These are phyloP conservation scores for Leavenworthia alabamica DNA, from an alignment of 345 rosid species.

Conservation along the genomic window DNA sequence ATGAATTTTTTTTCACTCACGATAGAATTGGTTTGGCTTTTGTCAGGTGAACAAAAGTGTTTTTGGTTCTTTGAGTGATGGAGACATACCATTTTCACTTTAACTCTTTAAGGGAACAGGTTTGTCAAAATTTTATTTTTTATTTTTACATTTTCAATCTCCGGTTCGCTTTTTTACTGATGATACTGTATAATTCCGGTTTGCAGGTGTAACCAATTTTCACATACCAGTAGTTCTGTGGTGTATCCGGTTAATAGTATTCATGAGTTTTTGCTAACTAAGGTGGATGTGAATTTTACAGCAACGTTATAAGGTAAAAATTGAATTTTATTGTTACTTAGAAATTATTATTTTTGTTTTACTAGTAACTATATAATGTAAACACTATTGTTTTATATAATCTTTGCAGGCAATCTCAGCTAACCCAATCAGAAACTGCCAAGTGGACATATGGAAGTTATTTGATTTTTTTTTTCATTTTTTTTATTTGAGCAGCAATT, in stretches of 20 bases:
- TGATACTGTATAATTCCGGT: slow-evolving; percentile 21
- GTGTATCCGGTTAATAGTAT: slow-evolving; percentile 22
- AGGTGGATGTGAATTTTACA: slow-evolving; percentile 21
- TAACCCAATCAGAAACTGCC: slow-evolving; percentile 36
- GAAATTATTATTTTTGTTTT: background rate
- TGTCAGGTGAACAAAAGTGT: slow-evolving; percentile 28
- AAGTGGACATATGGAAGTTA: slow-evolving; percentile 40
- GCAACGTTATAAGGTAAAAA: slow-evolving; percentile 34
- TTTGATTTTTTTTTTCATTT: slow-evolving; percentile 36
- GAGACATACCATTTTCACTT: slow-evolving; percentile 62
- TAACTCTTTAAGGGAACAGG: slow-evolving; percentile 57
- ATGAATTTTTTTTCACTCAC: slow-evolving; percentile 33
- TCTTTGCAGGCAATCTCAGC: slow-evolving; percentile 35
- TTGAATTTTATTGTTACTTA: background rate
- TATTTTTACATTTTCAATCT: slow-evolving; percentile 28
- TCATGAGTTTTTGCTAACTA: slow-evolving; percentile 18
- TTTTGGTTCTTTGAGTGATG: slow-evolving; percentile 48
- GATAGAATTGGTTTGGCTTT: slow-evolving; percentile 32
- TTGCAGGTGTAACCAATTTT: slow-evolving; percentile 51
- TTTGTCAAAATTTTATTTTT: slow-evolving; percentile 29
- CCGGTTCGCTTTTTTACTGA: slow-evolving; percentile 29
- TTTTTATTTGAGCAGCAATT: slow-evolving; percentile 43
- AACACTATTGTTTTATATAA: background rate
- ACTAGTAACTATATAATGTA: background rate
- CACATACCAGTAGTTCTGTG: slow-evolving; percentile 29